Evolutionary conservation across 139 green algal genomes (phyloP), one percentile per base, ranked within the genome.

Genomic region (Tetraselmis chui): DNA sequence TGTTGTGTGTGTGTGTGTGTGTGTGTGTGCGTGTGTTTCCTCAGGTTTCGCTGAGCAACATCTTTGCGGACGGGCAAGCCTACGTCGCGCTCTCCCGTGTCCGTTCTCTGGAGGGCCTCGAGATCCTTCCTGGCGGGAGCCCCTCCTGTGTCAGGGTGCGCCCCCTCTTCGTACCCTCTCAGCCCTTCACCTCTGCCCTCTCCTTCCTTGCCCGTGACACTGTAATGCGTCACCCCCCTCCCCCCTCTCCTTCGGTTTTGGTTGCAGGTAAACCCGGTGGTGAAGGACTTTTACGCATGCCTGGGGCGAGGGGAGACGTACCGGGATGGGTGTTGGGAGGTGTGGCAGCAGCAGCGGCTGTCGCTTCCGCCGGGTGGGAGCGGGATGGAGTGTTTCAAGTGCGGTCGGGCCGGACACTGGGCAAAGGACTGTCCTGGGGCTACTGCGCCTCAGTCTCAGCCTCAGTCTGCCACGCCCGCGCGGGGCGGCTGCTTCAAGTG

Each of bases 11-110:
- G n/a, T 67, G 45, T 67, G 11, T 67, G 18, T 67, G 5, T 67
- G 45, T 67, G 45, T 18, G 18, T 67, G 45, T 67, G 45, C 45
- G 45, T 67, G 11, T 67, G 45, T 18, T 18, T 25, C 45, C 5
- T 67, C 45, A 67, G 45, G 45, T 67, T 18, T 67, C 45, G 31
- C 58, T 87, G 0, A 30, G 25, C 28, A 77, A 82, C 45, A 83
- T 85, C 29, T 96, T 96, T 81, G 92, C 90, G 0, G 81, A 92
- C 29, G 92, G 83, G 91, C 91, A 96, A 87, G 90, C 90, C 26
- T 96, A 96, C 81, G 93, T 96, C 75, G 93, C 93, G 1, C 88
- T 96, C 0, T 89, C 77, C n/a, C 86, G 93, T 1, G 90, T 87
- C 27, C 82, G 87, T 1, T 83, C 79, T 25, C 80, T 91, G 76